phyloP scores from a whole-genome alignment of 306 rosid species.

The Aeschynomene evenia region DNA sequence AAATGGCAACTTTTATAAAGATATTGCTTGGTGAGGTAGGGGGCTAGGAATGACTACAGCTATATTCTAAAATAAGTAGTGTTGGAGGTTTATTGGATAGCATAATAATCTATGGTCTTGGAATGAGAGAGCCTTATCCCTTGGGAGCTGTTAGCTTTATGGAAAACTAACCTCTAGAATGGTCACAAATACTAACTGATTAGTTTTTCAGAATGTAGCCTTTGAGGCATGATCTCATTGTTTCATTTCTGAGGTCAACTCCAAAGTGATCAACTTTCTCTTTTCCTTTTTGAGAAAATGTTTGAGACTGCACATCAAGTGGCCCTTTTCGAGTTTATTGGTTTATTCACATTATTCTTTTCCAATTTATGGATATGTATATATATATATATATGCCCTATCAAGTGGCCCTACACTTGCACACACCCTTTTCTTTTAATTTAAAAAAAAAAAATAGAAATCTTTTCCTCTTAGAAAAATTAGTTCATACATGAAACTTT shows the following conservation, averaged over 20 bases:
- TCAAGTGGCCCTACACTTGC: slow-evolving; percentile 11
- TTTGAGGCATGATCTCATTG: slow-evolving; percentile 11
- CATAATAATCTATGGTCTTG: background rate
- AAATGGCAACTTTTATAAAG: background rate
- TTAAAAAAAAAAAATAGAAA: no score
- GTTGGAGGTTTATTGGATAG: background rate
- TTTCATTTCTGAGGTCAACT: background rate
- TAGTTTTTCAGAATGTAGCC: slow-evolving; percentile 5
- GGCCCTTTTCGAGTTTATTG: background rate
- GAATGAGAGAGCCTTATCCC: background rate
- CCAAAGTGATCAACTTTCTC: background rate
- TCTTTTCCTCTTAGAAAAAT: no score
- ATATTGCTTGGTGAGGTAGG: background rate
- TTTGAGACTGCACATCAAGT: slow-evolving; percentile 12
- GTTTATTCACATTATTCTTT: slow-evolving; percentile 5
- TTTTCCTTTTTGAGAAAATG: background rate
- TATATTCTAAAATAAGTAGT: background rate
- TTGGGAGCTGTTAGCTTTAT: background rate
- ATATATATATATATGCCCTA: no score
- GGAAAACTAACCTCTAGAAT: background rate
- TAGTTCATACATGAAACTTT: background rate
- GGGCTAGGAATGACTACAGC: background rate
- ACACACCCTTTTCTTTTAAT: background rate
- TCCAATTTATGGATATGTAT: no score
- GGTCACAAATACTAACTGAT: background rate